Evolutionary conservation across 306 rosid species (phyloP).

Genomic region (Acacia confusa): DNA sequence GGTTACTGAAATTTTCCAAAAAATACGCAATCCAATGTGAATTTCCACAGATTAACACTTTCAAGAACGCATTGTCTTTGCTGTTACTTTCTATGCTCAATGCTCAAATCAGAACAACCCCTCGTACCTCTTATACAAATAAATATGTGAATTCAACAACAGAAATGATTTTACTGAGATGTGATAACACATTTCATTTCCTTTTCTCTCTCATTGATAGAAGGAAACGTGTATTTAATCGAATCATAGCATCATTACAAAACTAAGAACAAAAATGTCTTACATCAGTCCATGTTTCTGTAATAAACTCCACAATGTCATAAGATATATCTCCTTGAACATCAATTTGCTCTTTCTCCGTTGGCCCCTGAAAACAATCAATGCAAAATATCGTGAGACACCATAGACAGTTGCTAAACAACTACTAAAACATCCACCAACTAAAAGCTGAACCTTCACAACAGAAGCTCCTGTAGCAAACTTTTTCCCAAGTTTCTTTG

Average conservation of each 20-base stretch:
- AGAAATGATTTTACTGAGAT: neutral
- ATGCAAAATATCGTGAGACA: slow-evolving; percentile 33
- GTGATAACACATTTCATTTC: neutral
- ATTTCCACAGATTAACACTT: neutral
- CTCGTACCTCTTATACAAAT: neutral
- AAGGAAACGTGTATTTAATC: neutral
- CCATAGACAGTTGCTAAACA: slow-evolving; percentile 24
- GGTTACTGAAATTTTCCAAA: neutral
- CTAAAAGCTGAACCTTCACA: slow-evolving; percentile 68
- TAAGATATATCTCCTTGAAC: slow-evolving; percentile 97
- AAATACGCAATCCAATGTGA: neutral
- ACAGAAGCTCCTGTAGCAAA: slow-evolving; percentile 99
- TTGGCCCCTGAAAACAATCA: slow-evolving; percentile 79
- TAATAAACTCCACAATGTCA: slow-evolving; percentile 92
- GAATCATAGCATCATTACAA: slow-evolving; percentile 14
- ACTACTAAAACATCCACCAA: neutral
- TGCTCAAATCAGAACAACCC: slow-evolving; percentile 16
- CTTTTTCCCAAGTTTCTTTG: slow-evolving; percentile 97
- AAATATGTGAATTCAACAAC: neutral
- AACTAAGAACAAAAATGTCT: slow-evolving; percentile 35
- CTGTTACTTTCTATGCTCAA: slow-evolving; percentile 4
- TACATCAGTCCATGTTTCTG: slow-evolving; percentile 94
- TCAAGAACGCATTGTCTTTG: neutral
- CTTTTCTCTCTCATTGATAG: neutral
- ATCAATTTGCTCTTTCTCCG: slow-evolving; percentile 98